Conservation (phyloP, 306 rosid genomes). For the Boehmeria nivea region DNA sequence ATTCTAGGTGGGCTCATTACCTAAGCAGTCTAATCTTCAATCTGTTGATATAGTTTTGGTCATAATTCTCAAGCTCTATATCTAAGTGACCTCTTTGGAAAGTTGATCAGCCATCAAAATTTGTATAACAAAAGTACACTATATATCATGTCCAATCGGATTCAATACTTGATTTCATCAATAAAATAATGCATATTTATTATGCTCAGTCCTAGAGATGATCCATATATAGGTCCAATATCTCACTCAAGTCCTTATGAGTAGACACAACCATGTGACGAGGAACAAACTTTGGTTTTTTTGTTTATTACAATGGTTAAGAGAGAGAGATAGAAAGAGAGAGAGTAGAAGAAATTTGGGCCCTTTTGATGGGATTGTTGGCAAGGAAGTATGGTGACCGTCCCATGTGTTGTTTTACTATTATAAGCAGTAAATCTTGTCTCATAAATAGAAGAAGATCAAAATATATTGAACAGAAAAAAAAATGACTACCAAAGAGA, state of each 20-base stretch:
- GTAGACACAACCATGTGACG: slow-evolving; percentile 49
- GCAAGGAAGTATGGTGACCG: slow-evolving; percentile 29
- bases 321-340: too few species aligned
- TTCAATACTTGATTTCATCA: not conserved
- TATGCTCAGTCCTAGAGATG: not conserved
- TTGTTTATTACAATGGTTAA: slow-evolving; percentile 13
- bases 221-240: slow-evolving; percentile 30
- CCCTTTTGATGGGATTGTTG: slow-evolving; percentile 28
- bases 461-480: slow-evolving; percentile 17
- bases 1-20: slow-evolving; percentile 5
- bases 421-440: slow-evolving; percentile 26
- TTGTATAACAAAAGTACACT: not conserved
- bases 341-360: slow-evolving; percentile 24
- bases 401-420: slow-evolving; percentile 57
- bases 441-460: slow-evolving; percentile 22
- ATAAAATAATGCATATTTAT: not conserved
- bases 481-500: slow-evolving; percentile 7
- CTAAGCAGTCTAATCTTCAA: not conserved
- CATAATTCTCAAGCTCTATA: not conserved
- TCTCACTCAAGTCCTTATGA: slow-evolving; percentile 8
- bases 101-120: not conserved
- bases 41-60: not conserved
- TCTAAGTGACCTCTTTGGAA: too few species aligned
- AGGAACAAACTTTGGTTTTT: slow-evolving; percentile 23
- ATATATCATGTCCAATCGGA: not conserved